Conservation (phyloP, 139 green algal genomes). For the Micromonas pusilla region DNA sequence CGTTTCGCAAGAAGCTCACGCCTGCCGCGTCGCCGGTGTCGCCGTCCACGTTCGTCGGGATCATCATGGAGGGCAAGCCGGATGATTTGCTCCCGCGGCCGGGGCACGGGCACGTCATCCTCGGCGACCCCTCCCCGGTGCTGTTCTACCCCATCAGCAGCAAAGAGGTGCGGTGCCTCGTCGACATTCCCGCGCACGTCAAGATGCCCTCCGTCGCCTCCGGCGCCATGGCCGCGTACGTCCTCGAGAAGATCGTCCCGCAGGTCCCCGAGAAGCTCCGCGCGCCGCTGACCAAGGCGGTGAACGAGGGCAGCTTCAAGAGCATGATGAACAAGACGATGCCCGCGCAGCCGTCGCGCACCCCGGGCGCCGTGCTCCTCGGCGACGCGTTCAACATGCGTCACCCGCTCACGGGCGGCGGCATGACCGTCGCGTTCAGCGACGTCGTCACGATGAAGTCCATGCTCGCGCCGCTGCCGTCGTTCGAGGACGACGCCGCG, state of each 20-base stretch:
- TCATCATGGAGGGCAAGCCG: constrained; percentile 59
- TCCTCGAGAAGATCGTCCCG: constrained; percentile 44
- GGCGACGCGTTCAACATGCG: constrained; percentile 99
- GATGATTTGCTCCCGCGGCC: constrained; percentile 62
- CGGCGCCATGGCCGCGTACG: constrained; percentile 58
- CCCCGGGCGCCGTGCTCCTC: constrained; percentile 79
- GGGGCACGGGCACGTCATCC: constrained; percentile 90
- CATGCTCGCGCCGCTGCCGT: constrained; percentile 59
- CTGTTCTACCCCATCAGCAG: constrained; percentile 97
- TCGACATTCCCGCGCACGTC: constrained; percentile 77
- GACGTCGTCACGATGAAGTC: constrained; percentile 77
- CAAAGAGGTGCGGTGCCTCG: constrained; percentile 78
- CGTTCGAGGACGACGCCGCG: constrained; percentile 63
- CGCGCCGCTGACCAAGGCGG: constrained; percentile 59
- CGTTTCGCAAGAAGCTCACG: constrained; percentile 67
- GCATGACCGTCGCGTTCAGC: constrained; percentile 85
- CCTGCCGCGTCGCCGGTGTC: constrained; percentile 30
- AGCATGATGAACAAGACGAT: constrained; percentile 88
- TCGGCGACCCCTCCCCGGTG: constrained; percentile 87
- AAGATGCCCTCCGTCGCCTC: constrained; percentile 49
- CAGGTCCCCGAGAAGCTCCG: constrained; percentile 70
- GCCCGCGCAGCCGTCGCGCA: constrained; percentile 40
- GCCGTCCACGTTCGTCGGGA: constrained; percentile 88
- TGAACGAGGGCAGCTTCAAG: constrained; percentile 54
- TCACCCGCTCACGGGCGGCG: constrained; percentile 75